These are phyloP conservation scores for Colletotrichum acutatum DNA, from an alignment of 2,329 filamentous ascomycete species.

Conservation along the genomic window DNA sequence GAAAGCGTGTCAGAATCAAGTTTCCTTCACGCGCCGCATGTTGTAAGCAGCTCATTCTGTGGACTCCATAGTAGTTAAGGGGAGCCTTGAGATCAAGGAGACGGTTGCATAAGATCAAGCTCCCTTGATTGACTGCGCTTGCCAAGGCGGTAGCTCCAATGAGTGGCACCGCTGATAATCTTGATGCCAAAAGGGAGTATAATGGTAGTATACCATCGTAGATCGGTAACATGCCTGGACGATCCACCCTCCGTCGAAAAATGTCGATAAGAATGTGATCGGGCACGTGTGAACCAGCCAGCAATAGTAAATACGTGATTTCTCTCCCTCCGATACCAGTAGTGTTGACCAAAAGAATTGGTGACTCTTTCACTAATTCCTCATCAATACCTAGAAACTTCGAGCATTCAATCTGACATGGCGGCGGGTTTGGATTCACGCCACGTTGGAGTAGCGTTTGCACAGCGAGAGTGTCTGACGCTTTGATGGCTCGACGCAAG, in stretches of 20 bases:
- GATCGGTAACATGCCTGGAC: too few species aligned
- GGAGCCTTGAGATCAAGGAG: not conserved
- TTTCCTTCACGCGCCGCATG: accelerated
- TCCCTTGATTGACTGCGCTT: accelerated
- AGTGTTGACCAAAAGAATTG: too few species aligned
- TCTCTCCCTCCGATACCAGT: too few species aligned
- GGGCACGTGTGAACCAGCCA: too few species aligned
- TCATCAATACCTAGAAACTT: not conserved
- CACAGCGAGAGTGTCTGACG: not conserved
- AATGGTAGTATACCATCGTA: too few species aligned
- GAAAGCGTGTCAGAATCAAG: not conserved
- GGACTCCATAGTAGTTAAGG: not conserved
- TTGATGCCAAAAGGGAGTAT: accelerated
- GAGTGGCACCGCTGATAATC: accelerated
- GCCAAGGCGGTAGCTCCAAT: not conserved
- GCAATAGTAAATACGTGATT: too few species aligned
- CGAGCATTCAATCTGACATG: not conserved
- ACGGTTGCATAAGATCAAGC: not conserved
- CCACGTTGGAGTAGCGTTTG: not conserved
- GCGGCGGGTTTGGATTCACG: not conserved
- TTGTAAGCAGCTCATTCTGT: not conserved
- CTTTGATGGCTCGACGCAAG: not conserved
- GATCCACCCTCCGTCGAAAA: too few species aligned
- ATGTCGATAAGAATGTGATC: not conserved
- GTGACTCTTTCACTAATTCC: not conserved